Percentiles rank a stretch among this genome's conserved stretches.
phyloP scores from a whole-genome alignment of 2,329 filamentous ascomycete species.

The Phialophora macrospora region DNA sequence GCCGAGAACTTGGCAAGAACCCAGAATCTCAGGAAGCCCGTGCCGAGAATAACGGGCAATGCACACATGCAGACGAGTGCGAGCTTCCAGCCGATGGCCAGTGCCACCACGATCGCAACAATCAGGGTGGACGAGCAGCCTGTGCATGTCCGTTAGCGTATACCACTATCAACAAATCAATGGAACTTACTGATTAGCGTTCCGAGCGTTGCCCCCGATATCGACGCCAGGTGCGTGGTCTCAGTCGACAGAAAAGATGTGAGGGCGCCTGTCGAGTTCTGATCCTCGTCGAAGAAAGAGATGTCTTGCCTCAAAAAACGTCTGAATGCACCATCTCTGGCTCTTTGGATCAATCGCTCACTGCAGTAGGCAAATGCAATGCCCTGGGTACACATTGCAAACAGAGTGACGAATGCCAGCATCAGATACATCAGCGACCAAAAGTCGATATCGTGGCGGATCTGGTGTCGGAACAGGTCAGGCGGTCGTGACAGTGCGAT shows the following conservation, averaged over 20 bases:
- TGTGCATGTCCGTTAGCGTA: neutral
- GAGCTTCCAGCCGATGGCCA: constrained; percentile 86
- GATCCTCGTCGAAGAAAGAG: constrained; percentile 84
- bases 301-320: constrained; percentile 92
- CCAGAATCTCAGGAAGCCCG: constrained; percentile 87
- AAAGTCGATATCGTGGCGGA: constrained; percentile 76
- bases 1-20: constrained; percentile 79
- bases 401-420: constrained; percentile 73
- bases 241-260: constrained; percentile 89
- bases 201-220: constrained; percentile 85
- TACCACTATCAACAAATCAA: neutral
- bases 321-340: constrained; percentile 81
- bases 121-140: constrained; percentile 75
- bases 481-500: constrained; percentile 67
- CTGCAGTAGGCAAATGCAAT: constrained; percentile 81
- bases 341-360: constrained; percentile 81
- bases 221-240: constrained; percentile 83
- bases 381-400: constrained; percentile 72
- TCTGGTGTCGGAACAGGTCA: constrained; percentile 52
- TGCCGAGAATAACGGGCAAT: constrained; percentile 76
- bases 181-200: constrained; percentile 70
- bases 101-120: constrained; percentile 69
- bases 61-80: constrained; percentile 80
- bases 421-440: constrained; percentile 90
- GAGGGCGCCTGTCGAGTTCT: constrained; percentile 86